phyloP scores from a whole-genome alignment of 257 asterid genomes.

The Agastache rugosa region DNA sequence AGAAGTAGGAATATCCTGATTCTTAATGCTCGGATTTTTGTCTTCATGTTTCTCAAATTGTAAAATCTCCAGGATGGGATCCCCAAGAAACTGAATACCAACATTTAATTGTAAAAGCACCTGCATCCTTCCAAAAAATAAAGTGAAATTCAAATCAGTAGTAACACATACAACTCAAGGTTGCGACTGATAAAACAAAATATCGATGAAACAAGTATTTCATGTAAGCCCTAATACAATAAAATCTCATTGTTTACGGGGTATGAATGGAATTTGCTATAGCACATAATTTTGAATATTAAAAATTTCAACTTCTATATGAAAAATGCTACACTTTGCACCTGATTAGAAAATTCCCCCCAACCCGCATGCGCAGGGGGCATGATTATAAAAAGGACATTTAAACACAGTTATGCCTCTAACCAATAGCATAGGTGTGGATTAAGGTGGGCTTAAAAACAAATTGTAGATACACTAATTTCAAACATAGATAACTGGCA shows the following conservation, averaged over 20 bases:
- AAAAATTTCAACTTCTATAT: neutral
- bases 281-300: neutral
- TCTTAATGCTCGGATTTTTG: conserved; percentile 53
- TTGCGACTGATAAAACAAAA: conserved; percentile 21
- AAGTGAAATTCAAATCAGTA: conserved; percentile 61
- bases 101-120: conserved; percentile 94
- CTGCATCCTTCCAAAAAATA: conserved; percentile 98
- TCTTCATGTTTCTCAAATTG: conserved; percentile 87
- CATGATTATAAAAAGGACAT: conserved; percentile 13
- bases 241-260: conserved; percentile 14
- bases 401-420: neutral
- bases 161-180: conserved; percentile 36
- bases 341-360: conserved; percentile 14
- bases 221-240: conserved; percentile 5
- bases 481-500: conserved; percentile 19
- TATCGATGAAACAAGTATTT: conserved; percentile 14
- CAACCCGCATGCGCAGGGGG: neutral
- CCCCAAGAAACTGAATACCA: conserved; percentile 70
- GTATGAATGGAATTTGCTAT: conserved; percentile 23
- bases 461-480: conserved; percentile 6
- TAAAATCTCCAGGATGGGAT: conserved; percentile 94
- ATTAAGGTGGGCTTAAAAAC: conserved; percentile 5
- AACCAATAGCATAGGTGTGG: conserved; percentile 9
- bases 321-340: neutral
- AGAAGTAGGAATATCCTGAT: conserved; percentile 45